Evolutionary conservation across 129 eudicot species (phyloP).

Genomic region (Lactuca sativa): DNA sequence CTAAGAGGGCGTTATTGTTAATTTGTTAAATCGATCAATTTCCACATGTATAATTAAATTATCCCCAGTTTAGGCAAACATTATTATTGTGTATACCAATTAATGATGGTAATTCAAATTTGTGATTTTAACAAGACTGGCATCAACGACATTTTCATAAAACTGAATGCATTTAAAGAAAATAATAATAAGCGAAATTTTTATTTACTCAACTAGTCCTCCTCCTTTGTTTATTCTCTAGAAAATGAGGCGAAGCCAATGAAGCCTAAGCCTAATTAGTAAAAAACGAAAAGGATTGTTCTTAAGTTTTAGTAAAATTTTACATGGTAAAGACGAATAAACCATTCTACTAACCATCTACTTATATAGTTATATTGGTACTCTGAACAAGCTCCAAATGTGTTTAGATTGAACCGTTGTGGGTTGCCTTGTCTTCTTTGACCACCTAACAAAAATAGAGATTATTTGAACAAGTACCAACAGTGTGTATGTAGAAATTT

Average conservation of each 20-base stretch:
- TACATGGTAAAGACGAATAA: not conserved
- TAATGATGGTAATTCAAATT: too few relatives aligned
- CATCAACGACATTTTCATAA: too few relatives aligned
- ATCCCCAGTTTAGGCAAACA: too few relatives aligned
- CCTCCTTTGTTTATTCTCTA: not conserved
- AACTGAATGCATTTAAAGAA: too few relatives aligned
- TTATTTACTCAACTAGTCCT: not conserved
- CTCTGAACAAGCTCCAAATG: not conserved
- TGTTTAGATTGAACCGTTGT: not conserved
- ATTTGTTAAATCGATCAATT: too few relatives aligned
- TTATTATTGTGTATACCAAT: too few relatives aligned
- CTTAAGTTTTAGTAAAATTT: not conserved
- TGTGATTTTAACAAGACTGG: too few relatives aligned
- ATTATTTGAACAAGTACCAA: not conserved
- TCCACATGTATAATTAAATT: too few relatives aligned
- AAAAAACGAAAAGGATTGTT: not conserved
- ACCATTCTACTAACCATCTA: not conserved
- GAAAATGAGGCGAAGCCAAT: not conserved
- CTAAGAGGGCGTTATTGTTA: too few relatives aligned
- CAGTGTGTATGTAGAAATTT: not conserved
- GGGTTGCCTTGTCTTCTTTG: conserved; percentile 24
- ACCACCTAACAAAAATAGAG: conserved; percentile 10
- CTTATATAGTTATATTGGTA: not conserved
- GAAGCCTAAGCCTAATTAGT: not conserved
- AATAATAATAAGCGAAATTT: too few relatives aligned